Evolutionary conservation across 441 rosid genomes (phyloP).

Genomic region (Mallotus japonicus): DNA sequence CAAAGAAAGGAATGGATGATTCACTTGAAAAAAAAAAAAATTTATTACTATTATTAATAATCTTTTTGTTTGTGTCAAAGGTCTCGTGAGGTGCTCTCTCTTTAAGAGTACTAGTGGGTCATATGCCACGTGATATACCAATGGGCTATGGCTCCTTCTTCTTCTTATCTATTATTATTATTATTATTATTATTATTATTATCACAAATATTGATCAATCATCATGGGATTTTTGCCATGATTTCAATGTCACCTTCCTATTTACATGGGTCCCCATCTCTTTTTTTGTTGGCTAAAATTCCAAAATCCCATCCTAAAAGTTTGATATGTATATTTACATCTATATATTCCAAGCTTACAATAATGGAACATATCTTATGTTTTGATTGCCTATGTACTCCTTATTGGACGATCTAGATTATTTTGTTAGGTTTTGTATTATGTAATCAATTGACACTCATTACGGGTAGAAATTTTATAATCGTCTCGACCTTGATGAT

Average conservation of each 20-base stretch:
- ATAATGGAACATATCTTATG: slow-evolving; percentile 13
- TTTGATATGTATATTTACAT: neutral
- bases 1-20: slow-evolving; percentile 38
- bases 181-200: too few relatives aligned
- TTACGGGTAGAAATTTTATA: too few relatives aligned
- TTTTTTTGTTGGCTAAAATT: slow-evolving; percentile 21
- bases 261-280: neutral
- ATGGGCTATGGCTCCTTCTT: slow-evolving; percentile 14
- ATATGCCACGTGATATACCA: slow-evolving; percentile 64
- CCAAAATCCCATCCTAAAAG: slow-evolving; percentile 24
- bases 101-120: slow-evolving; percentile 64
- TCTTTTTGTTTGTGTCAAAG: slow-evolving; percentile 4
- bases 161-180: neutral
- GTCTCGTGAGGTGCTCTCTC: slow-evolving; percentile 48
- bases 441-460: too few relatives aligned
- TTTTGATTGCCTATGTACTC: neutral
- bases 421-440: too few relatives aligned
- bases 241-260: slow-evolving; percentile 12
- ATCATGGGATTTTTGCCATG: slow-evolving; percentile 36
- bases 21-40: neutral
- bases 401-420: slow-evolving; percentile 11
- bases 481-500: too few relatives aligned
- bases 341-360: slow-evolving; percentile 21
- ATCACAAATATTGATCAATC: slow-evolving; percentile 16
- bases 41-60: neutral